Base-by-base conservation (phyloP, 805 yeast species). In the Kazachstania psychrophila region DNA sequence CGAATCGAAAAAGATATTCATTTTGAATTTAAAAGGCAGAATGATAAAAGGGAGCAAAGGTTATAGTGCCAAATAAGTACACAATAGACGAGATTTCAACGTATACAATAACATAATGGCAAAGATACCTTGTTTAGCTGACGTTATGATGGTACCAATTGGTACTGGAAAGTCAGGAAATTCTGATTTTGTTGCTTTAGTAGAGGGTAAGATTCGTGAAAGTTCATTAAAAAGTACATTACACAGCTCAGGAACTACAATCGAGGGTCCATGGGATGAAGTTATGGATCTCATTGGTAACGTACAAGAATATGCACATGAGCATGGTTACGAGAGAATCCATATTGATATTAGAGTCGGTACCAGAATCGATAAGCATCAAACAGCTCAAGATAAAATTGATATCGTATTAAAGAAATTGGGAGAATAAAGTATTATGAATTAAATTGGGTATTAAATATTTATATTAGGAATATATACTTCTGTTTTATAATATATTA, bases 201-300 rank as follows among this genome's bases (percentile, higher is more conserved):
- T 81, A 28, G 89, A 86, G 44, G 62, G 70, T 20, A 57, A 74
- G 37, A 77, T 86, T 19, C 66, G 79, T 38, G 67, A 68, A 16
- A 73, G 82, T 19, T 77, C 73, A 2, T 62, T 86, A 37, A 68
- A 76, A 32, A 75, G 79, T 43, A 75, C 82, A 1, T 63, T 86
- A 41, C 96, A 86, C 59, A 80, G 94, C 48, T 95, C 95, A 2
- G 96, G 96, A 2, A 86, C 95, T 7, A 85, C 95, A 1, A 77
- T 81, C 48, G 75, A 82, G 49, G 96, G 96, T 1, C 87, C 86
- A n/a, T 87, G 95, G 95, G 75, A 77, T 49, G 87, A 81, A 37
- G 95, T 87, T 1, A 80, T 76, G 75, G 73, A 68, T 23, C 60
- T 84, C 34, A 80, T 86, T 49, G 95, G 95, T 6, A 71, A 74